Evolutionary conservation across 1,139 yeast species (phyloP).

Genomic region (Kodamaea suecica): DNA sequence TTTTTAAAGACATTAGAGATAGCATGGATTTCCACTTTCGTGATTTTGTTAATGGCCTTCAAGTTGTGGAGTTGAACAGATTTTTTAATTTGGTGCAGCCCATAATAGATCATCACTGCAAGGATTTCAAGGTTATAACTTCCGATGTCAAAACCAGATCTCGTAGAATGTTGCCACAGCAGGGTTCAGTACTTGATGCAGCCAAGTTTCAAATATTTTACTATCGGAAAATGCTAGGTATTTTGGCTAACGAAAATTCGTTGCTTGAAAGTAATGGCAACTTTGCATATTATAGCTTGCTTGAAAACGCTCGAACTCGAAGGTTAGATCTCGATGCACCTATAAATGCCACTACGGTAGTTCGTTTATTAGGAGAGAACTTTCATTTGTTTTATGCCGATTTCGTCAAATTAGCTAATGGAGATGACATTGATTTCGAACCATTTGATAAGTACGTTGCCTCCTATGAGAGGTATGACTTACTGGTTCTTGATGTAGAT

Average conservation of each 20-base stretch:
- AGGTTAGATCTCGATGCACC: conserved; percentile 49
- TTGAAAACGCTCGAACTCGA: conserved; percentile 45
- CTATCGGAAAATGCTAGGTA: conserved; percentile 32
- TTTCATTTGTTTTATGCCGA: conserved; percentile 38
- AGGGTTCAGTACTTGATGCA: conserved; percentile 43
- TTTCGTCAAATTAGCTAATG: conserved; percentile 44
- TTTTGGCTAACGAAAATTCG: conserved; percentile 12
- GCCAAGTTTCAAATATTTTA: conserved; percentile 58
- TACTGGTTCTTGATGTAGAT: conserved; percentile 4
- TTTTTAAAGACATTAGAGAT: conserved; percentile 26
- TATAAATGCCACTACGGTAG: conserved; percentile 35
- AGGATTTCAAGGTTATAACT: conserved; percentile 8
- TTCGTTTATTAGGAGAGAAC: conserved; percentile 35
- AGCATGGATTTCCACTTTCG: conserved; percentile 10
- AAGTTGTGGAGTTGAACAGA: conserved; percentile 21
- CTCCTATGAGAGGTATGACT: conserved; percentile 10
- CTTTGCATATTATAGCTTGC: conserved; percentile 21
- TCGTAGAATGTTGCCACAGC: conserved; percentile 40
- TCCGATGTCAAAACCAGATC: conserved; percentile 62
- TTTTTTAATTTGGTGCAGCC: conserved; percentile 18
- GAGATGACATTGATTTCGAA: conserved; percentile 41
- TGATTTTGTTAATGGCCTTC: conserved; percentile 12
- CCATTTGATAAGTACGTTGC: conserved; percentile 30
- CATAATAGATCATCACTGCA: conserved; percentile 17
- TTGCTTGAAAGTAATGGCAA: conserved; percentile 1